Evolutionary conservation across 768 basidiomycete species (phyloP).

Genomic region (Phallus indusiatus): DNA sequence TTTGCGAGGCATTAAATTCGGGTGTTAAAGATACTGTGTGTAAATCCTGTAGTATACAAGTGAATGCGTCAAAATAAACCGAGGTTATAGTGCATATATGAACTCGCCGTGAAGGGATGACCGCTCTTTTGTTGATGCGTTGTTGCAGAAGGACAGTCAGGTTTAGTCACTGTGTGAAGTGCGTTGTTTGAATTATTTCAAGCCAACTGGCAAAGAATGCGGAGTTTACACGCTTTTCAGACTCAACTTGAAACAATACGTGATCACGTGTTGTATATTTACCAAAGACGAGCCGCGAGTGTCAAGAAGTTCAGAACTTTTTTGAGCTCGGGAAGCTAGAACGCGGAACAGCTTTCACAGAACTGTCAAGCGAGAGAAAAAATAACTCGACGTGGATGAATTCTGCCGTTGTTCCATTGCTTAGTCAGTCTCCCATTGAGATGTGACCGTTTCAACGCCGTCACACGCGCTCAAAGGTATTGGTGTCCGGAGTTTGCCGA

Average conservation of each 20-base stretch:
- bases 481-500: background rate
- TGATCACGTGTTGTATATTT: background rate
- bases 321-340: too few species aligned
- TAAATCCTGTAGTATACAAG: background rate
- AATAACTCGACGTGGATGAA: too few species aligned
- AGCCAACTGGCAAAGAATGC: background rate
- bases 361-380: too few species aligned
- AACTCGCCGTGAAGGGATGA: background rate
- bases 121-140: background rate
- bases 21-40: background rate
- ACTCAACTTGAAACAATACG: constrained; percentile 1
- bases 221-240: constrained; percentile 9
- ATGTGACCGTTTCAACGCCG: background rate
- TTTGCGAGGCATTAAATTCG: constrained; percentile 1
- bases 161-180: background rate
- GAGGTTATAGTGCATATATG: background rate
- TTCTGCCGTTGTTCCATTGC: too few species aligned
- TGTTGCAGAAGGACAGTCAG: background rate
- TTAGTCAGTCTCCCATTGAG: too few species aligned
- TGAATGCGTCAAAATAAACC: background rate
- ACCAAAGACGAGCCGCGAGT: background rate
- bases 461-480: background rate
- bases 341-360: too few species aligned
- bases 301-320: too few species aligned
- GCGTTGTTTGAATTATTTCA: background rate